Percentiles rank a stretch among this genome's conserved stretches.
Evolutionary conservation across 2,329 filamentous ascomycete species (phyloP).

Genomic region (Sphaerostilbella broomeana): DNA sequence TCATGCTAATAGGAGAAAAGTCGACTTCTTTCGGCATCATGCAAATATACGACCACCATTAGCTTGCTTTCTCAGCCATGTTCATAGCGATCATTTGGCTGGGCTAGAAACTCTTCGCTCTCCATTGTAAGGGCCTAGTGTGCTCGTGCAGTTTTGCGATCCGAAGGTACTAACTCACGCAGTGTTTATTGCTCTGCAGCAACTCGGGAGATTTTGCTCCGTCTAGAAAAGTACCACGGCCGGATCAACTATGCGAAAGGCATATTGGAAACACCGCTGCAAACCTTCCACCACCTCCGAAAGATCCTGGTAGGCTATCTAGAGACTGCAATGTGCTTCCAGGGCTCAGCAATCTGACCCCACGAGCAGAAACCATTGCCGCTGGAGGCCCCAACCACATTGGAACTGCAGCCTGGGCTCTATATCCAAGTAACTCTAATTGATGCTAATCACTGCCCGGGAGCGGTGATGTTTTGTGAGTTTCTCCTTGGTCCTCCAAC

Average conservation of each 20-base stretch:
- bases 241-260: constrained; percentile 76
- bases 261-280: constrained; percentile 65
- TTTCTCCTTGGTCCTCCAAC: constrained; percentile 5
- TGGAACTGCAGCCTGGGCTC: constrained; percentile 65
- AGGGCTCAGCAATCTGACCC: neutral
- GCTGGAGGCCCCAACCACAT: constrained; percentile 66
- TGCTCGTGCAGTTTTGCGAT: neutral
- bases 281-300: constrained; percentile 70
- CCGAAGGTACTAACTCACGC: neutral
- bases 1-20: constrained; percentile 31
- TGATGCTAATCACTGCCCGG: constrained; percentile 87
- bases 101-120: constrained; percentile 71
- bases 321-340: neutral
- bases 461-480: constrained; percentile 80
- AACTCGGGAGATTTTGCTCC: constrained; percentile 72
- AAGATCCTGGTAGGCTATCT: constrained; percentile 51
- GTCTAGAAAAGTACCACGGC: constrained; percentile 70
- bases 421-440: constrained; percentile 76
- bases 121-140: constrained; percentile 52
- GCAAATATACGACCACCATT: constrained; percentile 54
- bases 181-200: constrained; percentile 82
- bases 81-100: constrained; percentile 82
- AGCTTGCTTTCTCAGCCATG: constrained; percentile 85
- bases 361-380: constrained; percentile 63
- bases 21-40: constrained; percentile 72